Base-by-base conservation (phyloP, 306 rosid genomes). In the Dalbergia cochinchinensis region DNA sequence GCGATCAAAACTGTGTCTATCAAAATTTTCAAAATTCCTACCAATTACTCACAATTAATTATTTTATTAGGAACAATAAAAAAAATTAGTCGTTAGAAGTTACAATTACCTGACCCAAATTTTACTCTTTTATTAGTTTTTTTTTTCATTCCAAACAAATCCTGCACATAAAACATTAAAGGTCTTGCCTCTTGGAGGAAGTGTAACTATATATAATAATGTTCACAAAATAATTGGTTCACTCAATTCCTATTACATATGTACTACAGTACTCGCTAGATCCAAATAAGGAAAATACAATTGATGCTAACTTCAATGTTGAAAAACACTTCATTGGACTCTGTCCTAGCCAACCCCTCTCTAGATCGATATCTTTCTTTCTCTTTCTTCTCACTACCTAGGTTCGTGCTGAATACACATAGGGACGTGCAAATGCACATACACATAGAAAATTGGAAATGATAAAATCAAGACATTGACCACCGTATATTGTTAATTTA, bases 391-490 rank as follows among this genome's bases (percentile, higher is more conserved):
- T 50, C 42, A 34, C 22, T 20, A 33, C 72, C 26, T 62, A 33
- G 60, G 35, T 66, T 26, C 42, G 16, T 58, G 75, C 69, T 57
- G 42, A 50, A 5, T 26, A 39, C 55, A 48, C 54, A 22, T 22
- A 51, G 74, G 72, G 53, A 63, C 81, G 66, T 54, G 67, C 39
- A 76, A 74, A 74, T 34, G 11, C 70, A 66, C 74, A 66, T 18
- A 54, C 67, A 48, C 65, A 74, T 81, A 37, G 57, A 74, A 59
- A 58, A 62, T 35, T 74, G 77, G 68, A 67, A 75, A 60, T 75
- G 72, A 60, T 68, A 75, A 74, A 11, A 81, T 71, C 81, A 68
- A 81, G 81, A 75, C 64, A 59, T 76, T 59, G 75, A 80, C 74
- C 79, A 54, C 63, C 20, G 64, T 34, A 34, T 74, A 20, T 78